Base-by-base conservation (phyloP, 176 grass and related monocot genomes). In the Oryza glumipatula region DNA sequence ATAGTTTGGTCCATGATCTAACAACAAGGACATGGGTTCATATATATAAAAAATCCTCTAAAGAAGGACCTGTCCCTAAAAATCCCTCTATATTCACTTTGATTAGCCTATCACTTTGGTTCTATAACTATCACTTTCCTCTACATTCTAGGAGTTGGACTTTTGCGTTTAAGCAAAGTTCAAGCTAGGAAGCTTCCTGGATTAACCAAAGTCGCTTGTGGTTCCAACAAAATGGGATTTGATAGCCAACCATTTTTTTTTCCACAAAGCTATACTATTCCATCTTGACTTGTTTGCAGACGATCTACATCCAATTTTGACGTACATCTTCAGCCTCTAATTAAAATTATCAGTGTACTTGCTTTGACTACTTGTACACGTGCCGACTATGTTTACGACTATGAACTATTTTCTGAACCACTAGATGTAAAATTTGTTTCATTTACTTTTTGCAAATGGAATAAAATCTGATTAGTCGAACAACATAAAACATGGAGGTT, bases 101-200 rank as follows among this genome's bases (percentile, higher is more conserved):
- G 39, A 41, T 41, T 41, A 8, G 8, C 39, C 39, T 41, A 41
- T 41, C 39, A 10, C 17, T 63, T 63, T 23, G n/a, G n/a, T 23
- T 63, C 54, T 19, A 58, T 1, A n/a, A 21, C 21, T 63, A 21
- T 23, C 22, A 63, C 8, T 58, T 17, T 58, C 52, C 52, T 10
- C 58, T 23, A 63, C 32, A 9, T 51, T 46, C 78, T 51, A 15
- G 21, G 39, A 46, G 2, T 63, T 63, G n/a, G 58, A 63, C 45
- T 3, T 2, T 16, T 22, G n/a, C 80, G 60, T 45, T 82, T 44
- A 63, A 64, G 39, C 17, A 44, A 44, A 64, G 35, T 12, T 11
- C 21, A 41, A 45, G n/a, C 26, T 32, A 45, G 80, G 19, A 76
- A 83, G 4, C 81, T 67, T 67, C 60, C 58, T 11, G 8, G 39